Evolutionary conservation across 1,284 basidiomycete genomes (phyloP), one percentile per base, ranked within the genome.

Genomic region (Ceratorhiza oryzae-sativae): DNA sequence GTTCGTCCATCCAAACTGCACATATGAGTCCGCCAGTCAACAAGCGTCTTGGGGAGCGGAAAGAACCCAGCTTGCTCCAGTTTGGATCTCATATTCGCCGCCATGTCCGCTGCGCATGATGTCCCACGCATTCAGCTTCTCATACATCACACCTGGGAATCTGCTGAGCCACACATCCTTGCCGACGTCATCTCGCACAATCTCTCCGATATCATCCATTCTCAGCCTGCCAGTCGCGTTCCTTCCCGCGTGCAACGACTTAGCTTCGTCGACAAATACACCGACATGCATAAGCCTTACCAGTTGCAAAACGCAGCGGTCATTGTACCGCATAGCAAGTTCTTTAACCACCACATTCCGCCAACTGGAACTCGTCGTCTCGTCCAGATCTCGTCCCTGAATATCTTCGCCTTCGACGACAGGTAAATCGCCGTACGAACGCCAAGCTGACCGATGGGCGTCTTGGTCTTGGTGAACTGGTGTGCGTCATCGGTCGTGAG

Each of bases 301-400:
- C 95, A 98, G 75, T 91, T 93, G 80, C 95, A 97, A 75, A 96
- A 86, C 0, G 88, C 88, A 71, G 92, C 90, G 41, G 90, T 84
- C 76, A 94, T 84, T n/a, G 80, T 95, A 97, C 30, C 94, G 86
- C 77, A 93, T 93, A 12, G 89, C 90, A 71, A 94, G 79, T 79
- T 93, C 88, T 63, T 90, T 85, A 76, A 84, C 84, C 23, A 97
- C 82, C 2, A 84, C 81, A 32, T 83, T 81, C 2, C 82, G 83
- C 93, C 93, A 94, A 36, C 51, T 56, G 10, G 65, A 58, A 58
- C 51, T 56, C 4, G 51, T 71, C 62, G 68, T 73, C 58, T 87
- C 84, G 42, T 78, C 76, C 0, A 85, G 86, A 1, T 85, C 83
- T 74, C 88, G 90, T 12, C 92, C 91, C 18, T 87, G 92, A 72